Evolutionary conservation across 108 stramenopile genomes (phyloP).

Genomic region (Conticribra weissflogii): DNA sequence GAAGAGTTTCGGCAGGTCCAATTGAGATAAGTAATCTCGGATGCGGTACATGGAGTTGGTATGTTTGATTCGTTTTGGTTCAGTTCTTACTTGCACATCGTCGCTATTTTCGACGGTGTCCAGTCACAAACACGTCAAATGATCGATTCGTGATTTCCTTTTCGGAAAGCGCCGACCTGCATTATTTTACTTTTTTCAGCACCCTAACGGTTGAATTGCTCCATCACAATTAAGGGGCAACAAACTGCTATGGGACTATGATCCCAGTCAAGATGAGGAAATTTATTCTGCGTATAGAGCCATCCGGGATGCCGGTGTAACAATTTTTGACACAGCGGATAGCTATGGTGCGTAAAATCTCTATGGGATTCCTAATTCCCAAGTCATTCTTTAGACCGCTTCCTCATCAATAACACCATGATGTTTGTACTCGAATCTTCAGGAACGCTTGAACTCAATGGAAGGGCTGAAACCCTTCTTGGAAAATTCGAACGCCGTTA

Average conservation of each 20-base stretch:
- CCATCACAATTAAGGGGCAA: too few species aligned
- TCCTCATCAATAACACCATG: too few species aligned
- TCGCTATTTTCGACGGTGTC: too few species aligned
- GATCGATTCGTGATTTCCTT: too few species aligned
- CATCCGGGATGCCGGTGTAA: slow-evolving; percentile 76
- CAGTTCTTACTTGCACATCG: not conserved
- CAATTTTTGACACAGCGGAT: slow-evolving; percentile 89
- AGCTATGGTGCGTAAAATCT: slow-evolving; percentile 62
- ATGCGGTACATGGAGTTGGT: slow-evolving; percentile 83
- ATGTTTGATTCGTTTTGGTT: not conserved
- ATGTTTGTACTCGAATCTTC: too few species aligned
- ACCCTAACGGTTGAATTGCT: too few species aligned
- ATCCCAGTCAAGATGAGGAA: slow-evolving; percentile 82
- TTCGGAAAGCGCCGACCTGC: too few species aligned
- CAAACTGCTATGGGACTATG: slow-evolving; percentile 77
- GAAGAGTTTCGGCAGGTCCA: slow-evolving; percentile 75
- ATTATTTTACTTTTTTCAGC: too few species aligned
- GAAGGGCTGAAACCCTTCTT: slow-evolving; percentile 78
- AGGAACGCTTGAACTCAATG: slow-evolving; percentile 82
- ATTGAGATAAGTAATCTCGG: slow-evolving; percentile 70
- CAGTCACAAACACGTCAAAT: too few species aligned
- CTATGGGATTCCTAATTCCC: too few species aligned
- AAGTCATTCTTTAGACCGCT: too few species aligned
- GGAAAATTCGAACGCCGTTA: slow-evolving; percentile 82
- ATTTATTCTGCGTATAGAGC: slow-evolving; percentile 72